Percentiles rank a stretch among this genome's conserved stretches.
Conservation (phyloP, 2,329 filamentous ascomycete genomes). For the Rutstroemia sp. region DNA sequence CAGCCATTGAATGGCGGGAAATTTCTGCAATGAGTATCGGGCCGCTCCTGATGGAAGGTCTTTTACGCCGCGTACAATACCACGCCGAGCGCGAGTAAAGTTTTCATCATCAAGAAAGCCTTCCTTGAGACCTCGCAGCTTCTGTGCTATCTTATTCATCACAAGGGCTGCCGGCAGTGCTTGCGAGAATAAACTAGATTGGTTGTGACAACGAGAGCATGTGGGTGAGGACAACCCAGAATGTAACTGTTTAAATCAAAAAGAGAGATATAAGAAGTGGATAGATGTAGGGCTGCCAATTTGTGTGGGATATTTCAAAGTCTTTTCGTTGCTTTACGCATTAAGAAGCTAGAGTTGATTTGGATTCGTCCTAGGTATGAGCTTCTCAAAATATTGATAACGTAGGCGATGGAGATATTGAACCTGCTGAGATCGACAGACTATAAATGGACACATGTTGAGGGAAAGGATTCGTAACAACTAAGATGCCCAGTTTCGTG, state of each 20-base stretch:
- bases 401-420: too few relatives aligned
- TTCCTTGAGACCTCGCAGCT: conserved; percentile 2
- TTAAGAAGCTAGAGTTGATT: too few relatives aligned
- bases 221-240: neutral
- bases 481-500: too few relatives aligned
- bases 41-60: conserved; percentile 43
- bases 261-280: neutral
- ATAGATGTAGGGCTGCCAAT: neutral
- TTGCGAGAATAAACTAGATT: neutral
- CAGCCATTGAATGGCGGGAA: conserved; percentile 56
- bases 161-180: neutral
- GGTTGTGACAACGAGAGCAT: neutral
- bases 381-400: too few relatives aligned
- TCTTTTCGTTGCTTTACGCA: too few relatives aligned
- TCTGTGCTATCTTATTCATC: neutral
- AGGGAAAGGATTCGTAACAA: too few relatives aligned
- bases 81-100: conserved; percentile 6
- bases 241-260: neutral
- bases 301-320: too few relatives aligned
- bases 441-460: too few relatives aligned
- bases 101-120: conserved; percentile 4
- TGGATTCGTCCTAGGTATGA: too few relatives aligned
- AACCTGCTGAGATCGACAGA: too few relatives aligned
- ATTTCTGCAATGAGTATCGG: conserved; percentile 52
- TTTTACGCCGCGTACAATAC: conserved; percentile 6